Conservation (phyloP, 768 basidiomycete species). For the Leccinum ochraceum region DNA sequence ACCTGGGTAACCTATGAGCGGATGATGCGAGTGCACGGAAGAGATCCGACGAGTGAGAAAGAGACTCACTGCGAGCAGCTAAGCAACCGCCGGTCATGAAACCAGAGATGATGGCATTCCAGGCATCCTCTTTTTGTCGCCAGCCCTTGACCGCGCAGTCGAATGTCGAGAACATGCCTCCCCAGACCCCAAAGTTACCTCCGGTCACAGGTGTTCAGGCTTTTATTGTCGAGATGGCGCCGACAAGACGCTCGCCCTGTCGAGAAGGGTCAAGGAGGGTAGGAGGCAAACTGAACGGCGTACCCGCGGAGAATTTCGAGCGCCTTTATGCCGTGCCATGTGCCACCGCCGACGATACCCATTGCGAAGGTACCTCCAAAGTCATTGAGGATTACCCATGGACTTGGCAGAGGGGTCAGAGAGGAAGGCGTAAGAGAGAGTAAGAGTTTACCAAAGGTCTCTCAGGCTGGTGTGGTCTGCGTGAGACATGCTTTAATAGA, state of each 20-base stretch:
- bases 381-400: no score
- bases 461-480: conserved; percentile 78
- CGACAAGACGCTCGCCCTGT: conserved; percentile 91
- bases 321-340: conserved; percentile 97
- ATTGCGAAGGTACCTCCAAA: no score
- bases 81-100: conserved; percentile 98
- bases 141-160: conserved; percentile 98
- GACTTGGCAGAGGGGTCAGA: no score
- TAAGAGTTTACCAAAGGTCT: conserved; percentile 78
- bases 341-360: no score
- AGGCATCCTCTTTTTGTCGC: conserved; percentile 97
- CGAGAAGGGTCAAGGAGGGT: not conserved
- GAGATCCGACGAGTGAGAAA: not conserved
- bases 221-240: conserved; percentile 70
- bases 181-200: conserved; percentile 88
- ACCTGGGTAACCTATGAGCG: conserved; percentile 49
- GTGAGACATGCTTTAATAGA: conserved; percentile 60
- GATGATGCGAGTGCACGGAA: not conserved
- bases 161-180: conserved; percentile 98
- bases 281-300: conserved; percentile 27
- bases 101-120: conserved; percentile 98
- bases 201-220: no score
- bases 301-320: conserved; percentile 93
- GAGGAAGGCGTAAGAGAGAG: no score
- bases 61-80: conserved; percentile 83